Conservation (phyloP, 441 rosid species). For the Arabidopsis lyrata region DNA sequence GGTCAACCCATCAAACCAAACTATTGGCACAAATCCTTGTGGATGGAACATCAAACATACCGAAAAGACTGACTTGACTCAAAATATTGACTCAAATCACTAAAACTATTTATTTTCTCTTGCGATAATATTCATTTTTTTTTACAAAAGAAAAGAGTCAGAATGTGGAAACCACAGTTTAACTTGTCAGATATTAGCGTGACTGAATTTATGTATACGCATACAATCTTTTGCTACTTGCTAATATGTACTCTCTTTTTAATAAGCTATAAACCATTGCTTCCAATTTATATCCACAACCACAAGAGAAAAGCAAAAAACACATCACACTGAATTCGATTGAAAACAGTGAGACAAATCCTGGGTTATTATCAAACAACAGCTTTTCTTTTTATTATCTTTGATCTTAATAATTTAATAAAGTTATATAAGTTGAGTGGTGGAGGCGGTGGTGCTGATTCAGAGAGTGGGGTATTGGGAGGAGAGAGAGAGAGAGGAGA, state of each 20-base stretch:
- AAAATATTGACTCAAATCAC: not conserved
- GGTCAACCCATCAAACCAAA: constrained; percentile 38
- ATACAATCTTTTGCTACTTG: constrained; percentile 9
- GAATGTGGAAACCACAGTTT: constrained; percentile 24
- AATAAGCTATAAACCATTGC: not conserved
- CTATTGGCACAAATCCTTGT: constrained; percentile 8
- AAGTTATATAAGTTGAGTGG: constrained; percentile 40
- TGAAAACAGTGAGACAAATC: constrained; percentile 33
- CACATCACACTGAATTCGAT: constrained; percentile 27
- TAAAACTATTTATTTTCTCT: not conserved
- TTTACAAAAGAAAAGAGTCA: not conserved
- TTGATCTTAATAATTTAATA: constrained; percentile 2
- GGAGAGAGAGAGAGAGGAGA: constrained; percentile 42
- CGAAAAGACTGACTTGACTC: constrained; percentile 33
- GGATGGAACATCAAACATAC: constrained; percentile 3
- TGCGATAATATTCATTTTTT: not conserved
- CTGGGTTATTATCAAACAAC: constrained; percentile 14
- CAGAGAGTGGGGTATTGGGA: constrained; percentile 54
- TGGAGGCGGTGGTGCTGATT: constrained; percentile 87
- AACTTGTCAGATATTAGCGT: constrained; percentile 37
- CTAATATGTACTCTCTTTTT: not conserved
- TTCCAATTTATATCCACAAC: constrained; percentile 12
- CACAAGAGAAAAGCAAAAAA: constrained; percentile 31
- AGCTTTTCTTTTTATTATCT: not conserved
- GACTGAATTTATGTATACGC: constrained; percentile 13